phyloP scores from a whole-genome alignment of 306 rosid genomes.

The Alnus rubra region DNA sequence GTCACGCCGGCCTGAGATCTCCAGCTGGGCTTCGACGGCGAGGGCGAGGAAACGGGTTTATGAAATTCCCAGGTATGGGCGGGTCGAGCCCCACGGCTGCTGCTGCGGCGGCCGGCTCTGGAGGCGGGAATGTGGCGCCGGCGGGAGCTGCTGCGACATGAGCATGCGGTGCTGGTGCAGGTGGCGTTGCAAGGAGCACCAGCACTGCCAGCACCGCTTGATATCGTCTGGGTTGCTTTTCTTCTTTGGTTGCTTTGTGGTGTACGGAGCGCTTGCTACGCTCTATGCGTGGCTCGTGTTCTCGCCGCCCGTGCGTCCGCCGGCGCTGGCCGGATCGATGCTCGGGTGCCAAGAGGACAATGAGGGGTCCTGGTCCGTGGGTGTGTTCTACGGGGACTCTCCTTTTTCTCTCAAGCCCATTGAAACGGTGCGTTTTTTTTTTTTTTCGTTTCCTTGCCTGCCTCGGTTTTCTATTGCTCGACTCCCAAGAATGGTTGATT shows the following conservation, averaged over 20 bases:
- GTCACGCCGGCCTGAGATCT: not conserved
- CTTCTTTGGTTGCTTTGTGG: conserved; percentile 70
- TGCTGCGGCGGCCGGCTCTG: conserved; percentile 26
- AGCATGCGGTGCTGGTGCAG: conserved; percentile 60
- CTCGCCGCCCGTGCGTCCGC: conserved; percentile 57
- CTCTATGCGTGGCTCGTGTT: conserved; percentile 83
- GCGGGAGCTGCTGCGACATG: conserved; percentile 56
- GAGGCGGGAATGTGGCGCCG: conserved; percentile 15
- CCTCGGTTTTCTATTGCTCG: not conserved
- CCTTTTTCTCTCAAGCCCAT: conserved; percentile 90
- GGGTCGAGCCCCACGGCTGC: conserved; percentile 55
- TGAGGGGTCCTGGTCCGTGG: conserved; percentile 99
- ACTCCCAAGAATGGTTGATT: too few relatives aligned
- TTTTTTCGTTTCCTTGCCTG: not conserved
- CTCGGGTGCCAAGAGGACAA: conserved; percentile 85
- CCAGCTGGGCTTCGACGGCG: too few relatives aligned
- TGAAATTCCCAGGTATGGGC: not conserved
- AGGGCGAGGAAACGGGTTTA: too few relatives aligned
- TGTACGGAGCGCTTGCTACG: conserved; percentile 78
- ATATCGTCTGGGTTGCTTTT: conserved; percentile 73
- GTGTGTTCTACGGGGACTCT: conserved; percentile 82
- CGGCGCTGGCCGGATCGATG: conserved; percentile 19
- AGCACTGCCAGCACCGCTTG: conserved; percentile 46
- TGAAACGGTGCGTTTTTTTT: conserved; percentile 57
- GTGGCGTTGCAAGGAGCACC: conserved; percentile 48